These are phyloP conservation scores for Auricularia cornea DNA, from an alignment of 768 basidiomycete genomes.

Conservation along the genomic window DNA sequence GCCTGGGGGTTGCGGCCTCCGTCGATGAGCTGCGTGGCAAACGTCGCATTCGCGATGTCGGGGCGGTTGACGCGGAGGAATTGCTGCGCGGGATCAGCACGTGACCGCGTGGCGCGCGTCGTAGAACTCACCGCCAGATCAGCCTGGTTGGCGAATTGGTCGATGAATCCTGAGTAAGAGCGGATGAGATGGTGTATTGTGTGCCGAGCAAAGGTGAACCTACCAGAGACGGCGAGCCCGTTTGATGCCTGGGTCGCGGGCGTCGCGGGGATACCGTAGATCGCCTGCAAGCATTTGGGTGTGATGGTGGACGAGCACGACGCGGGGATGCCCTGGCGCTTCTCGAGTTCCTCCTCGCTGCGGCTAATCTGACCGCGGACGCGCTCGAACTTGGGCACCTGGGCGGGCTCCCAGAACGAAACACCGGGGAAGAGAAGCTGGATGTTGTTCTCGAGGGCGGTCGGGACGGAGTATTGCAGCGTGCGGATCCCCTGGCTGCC, in stretches of 20 bases:
- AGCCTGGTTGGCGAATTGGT: slow-evolving; percentile 2
- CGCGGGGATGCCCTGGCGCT: slow-evolving; percentile 10
- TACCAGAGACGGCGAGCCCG: slow-evolving; percentile 20
- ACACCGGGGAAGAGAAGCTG: neutral
- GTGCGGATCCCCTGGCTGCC: neutral
- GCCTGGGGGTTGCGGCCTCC: slow-evolving; percentile 8
- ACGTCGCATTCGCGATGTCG: slow-evolving; percentile 10
- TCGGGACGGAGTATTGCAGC: slow-evolving; percentile 1
- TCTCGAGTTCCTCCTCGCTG: neutral
- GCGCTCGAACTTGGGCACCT: neutral
- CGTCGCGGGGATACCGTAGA: slow-evolving; percentile 29
- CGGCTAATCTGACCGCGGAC: neutral
- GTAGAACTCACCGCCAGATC: neutral
- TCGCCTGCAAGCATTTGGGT: slow-evolving; percentile 29
- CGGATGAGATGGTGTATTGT: slow-evolving; percentile 11
- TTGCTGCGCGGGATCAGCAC: neutral
- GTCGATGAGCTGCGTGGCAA: slow-evolving; percentile 5
- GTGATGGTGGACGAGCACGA: slow-evolving; percentile 21
- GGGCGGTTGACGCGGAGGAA: slow-evolving; percentile 6
- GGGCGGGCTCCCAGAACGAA: neutral
- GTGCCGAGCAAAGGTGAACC: slow-evolving; percentile 11
- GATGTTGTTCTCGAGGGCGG: neutral
- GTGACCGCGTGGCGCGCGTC: neutral
- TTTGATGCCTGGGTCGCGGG: slow-evolving; percentile 22
- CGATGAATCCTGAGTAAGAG: slow-evolving; percentile 19